Evolutionary conservation across 2,329 filamentous ascomycete genomes (phyloP), one percentile per base, ranked within the genome.

Genomic region (Biscogniauxia mediterranea): DNA sequence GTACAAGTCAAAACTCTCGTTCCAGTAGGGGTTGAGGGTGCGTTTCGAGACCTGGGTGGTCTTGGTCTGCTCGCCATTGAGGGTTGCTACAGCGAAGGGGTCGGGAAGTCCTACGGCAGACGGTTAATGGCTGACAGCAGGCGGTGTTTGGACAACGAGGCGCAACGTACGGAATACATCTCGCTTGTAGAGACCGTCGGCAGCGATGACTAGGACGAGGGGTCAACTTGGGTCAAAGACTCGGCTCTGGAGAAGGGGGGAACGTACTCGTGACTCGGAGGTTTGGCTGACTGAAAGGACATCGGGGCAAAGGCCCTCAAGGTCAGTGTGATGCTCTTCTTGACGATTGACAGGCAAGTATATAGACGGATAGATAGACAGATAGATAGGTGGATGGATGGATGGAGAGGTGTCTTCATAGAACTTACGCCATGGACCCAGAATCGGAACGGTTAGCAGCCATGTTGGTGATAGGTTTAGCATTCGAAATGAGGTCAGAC

Each of bases 21-120:
- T 99, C 95, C 95, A 99, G 77, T 99, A 99, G n/a, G 95, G 95
- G 77, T 97, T 98, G 77, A 99, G 81, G 11, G 95, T 98, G 79
- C 95, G 91, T 80, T 97, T 98, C 77, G 95, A 96, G 69, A 98
- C 95, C 46, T 89, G 89, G 11, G 95, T 99, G n/a, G 95, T 98
- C 79, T 93, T 92, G 61, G 95, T 99, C 81, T 99, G 95, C 79
- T 99, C 95, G 76, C 95, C 95, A 78, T 93, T 94, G 78, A 98
- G 88, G 61, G 95, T 99, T 70, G 93, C 94, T 67, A 99, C 95
- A 53, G 95, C 94, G 76, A 99, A 99, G 23, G 95, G 95, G 78
- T 99, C 95, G 62, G 95, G 95, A 69, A 98, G 97, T 75, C 94
- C 95, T 98, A 19, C 52, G 15, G 5, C 38, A 11, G 15, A 11